Evolutionary conservation across 345 rosid genomes (phyloP).

Genomic region (Excoecaria cochinchinensis): DNA sequence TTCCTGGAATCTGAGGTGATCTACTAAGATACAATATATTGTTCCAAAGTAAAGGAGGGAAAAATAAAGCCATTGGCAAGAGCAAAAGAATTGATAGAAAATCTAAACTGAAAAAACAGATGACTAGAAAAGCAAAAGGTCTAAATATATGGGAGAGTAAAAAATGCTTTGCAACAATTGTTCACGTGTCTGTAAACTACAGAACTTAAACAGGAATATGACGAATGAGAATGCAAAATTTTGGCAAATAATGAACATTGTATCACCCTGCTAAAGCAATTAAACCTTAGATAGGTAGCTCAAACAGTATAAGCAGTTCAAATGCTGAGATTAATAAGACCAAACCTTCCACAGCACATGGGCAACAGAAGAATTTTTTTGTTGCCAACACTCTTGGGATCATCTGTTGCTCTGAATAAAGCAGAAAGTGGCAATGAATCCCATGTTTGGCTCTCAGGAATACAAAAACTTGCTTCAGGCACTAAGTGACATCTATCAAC

Average conservation of each 20-base stretch:
- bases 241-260: background rate
- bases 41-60: background rate
- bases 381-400: slow-evolving; percentile 38
- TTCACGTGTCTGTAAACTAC: too few species aligned
- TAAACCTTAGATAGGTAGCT: background rate
- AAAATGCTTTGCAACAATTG: too few species aligned
- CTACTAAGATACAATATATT: background rate
- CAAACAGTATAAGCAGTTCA: slow-evolving; percentile 9
- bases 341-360: slow-evolving; percentile 80
- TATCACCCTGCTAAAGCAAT: background rate
- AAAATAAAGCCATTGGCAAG: background rate
- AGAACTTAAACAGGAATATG: background rate
- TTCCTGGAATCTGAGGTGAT: background rate
- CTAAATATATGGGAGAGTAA: too few species aligned
- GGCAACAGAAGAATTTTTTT: slow-evolving; percentile 56
- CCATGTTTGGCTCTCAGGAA: slow-evolving; percentile 78
- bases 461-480: slow-evolving; percentile 63
- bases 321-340: background rate
- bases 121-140: background rate
- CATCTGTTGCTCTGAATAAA: slow-evolving; percentile 42
- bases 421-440: slow-evolving; percentile 63
- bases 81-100: background rate
- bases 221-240: background rate
- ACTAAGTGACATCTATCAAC: slow-evolving; percentile 54
- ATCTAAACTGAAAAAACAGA: background rate